Evolutionary conservation across 371 early-diverging fungal species (phyloP).

Genomic region (Mucor circinelloides): DNA sequence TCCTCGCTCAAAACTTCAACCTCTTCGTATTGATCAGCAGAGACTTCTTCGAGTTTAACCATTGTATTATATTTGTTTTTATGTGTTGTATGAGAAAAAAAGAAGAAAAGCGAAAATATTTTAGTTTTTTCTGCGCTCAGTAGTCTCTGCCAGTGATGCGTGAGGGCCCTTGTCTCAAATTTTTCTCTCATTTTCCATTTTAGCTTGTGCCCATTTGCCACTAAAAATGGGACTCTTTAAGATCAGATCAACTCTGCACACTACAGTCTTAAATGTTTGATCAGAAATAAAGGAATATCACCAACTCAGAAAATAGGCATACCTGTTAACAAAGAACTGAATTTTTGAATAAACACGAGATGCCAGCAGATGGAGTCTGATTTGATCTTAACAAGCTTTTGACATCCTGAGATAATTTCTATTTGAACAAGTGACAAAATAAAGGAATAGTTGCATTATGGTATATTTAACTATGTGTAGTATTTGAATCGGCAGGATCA

Average conservation of each 20-base stretch:
- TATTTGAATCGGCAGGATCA: too few species aligned
- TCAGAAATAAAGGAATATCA: too few species aligned
- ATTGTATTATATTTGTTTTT: conserved; percentile 20
- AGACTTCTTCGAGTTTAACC: conserved; percentile 60
- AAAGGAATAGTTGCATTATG: too few species aligned
- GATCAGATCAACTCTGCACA: background rate
- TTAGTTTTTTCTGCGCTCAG: background rate
- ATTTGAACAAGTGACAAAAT: too few species aligned
- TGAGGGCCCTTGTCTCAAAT: conserved; percentile 19
- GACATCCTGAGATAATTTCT: too few species aligned
- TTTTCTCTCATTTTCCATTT: conserved; percentile 2
- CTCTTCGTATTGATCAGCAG: conserved; percentile 50
- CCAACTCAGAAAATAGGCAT: too few species aligned
- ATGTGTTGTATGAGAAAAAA: background rate
- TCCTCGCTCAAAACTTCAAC: conserved; percentile 49
- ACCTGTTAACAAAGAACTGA: too few species aligned
- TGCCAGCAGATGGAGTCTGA: too few species aligned
- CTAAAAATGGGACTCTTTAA: background rate
- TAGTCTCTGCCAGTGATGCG: background rate
- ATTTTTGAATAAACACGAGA: too few species aligned
- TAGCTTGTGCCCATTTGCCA: background rate
- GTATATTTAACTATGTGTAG: too few species aligned
- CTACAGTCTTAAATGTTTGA: background rate
- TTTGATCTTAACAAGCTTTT: too few species aligned
- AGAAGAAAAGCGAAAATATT: conserved; percentile 17